phyloP scores from a whole-genome alignment of 305 asterid species.

The Rubia tinctorum region DNA sequence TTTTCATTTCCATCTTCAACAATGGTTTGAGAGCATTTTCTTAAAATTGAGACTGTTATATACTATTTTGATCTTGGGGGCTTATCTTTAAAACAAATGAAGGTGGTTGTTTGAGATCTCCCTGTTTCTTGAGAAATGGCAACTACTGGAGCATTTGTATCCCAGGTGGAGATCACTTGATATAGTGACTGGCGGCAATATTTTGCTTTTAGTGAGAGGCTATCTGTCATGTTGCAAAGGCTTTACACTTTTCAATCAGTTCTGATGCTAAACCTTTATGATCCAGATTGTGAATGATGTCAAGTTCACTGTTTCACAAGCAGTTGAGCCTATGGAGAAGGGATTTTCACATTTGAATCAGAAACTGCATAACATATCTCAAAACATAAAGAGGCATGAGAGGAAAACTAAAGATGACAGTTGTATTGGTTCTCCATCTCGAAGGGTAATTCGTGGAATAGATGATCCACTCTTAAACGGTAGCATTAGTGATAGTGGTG shows the following conservation, averaged over 20 bases:
- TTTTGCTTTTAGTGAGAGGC: not conserved
- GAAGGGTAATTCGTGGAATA: slow-evolving; percentile 71
- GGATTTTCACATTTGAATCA: slow-evolving; percentile 79
- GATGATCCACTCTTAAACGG: slow-evolving; percentile 94
- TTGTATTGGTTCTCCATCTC: slow-evolving; percentile 55
- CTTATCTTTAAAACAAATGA: not conserved
- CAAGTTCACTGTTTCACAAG: slow-evolving; percentile 87
- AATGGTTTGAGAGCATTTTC: not conserved
- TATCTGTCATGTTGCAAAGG: not conserved
- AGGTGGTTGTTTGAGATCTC: not conserved
- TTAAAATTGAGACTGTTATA: not conserved
- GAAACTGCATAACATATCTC: slow-evolving; percentile 73
- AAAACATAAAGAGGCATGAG: slow-evolving; percentile 79
- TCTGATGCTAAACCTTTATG: slow-evolving; percentile 7
- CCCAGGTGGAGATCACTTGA: not conserved
- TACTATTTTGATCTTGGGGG: not conserved
- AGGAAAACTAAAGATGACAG: slow-evolving; percentile 84
- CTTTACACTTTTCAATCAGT: not conserved
- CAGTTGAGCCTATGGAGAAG: slow-evolving; percentile 95
- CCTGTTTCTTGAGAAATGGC: not conserved
- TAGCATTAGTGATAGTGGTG: slow-evolving; percentile 71
- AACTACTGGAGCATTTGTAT: not conserved
- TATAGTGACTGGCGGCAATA: not conserved
- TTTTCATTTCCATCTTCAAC: not conserved
- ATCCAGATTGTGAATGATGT: slow-evolving; percentile 91